Conservation (phyloP, 1,139 yeast species). For the Geotrichum klebahnii region DNA sequence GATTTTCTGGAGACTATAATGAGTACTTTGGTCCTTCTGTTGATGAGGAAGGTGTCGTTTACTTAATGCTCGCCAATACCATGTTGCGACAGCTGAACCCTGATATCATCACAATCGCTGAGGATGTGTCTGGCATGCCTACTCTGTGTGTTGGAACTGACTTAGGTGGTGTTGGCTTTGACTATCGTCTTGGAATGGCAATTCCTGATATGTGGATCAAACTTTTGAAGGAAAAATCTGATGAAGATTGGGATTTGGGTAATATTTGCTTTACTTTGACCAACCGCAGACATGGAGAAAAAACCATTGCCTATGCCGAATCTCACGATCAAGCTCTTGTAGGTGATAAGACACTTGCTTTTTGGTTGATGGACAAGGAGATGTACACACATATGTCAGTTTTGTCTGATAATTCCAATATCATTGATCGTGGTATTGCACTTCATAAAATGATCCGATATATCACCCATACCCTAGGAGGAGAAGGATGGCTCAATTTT, state of each 20-base stretch:
- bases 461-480: conserved; percentile 82
- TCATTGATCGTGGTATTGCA: conserved; percentile 82
- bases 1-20: conserved; percentile 87
- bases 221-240: conserved; percentile 71
- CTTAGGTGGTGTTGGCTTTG: conserved; percentile 88
- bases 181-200: conserved; percentile 93
- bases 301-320: conserved; percentile 89
- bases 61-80: conserved; percentile 82
- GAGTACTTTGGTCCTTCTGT: conserved; percentile 82
- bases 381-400: conserved; percentile 95
- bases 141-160: conserved; percentile 73
- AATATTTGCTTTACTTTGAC: conserved; percentile 75
- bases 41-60: conserved; percentile 81
- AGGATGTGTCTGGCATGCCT: conserved; percentile 97
- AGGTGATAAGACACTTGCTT: conserved; percentile 93
- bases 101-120: conserved; percentile 77
- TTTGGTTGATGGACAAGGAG: conserved; percentile 97
- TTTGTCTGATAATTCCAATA: conserved; percentile 65
- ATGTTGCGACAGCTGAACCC: conserved; percentile 56
- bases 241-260: conserved; percentile 91
- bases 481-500: conserved; percentile 91
- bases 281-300: conserved; percentile 84
- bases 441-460: conserved; percentile 87
- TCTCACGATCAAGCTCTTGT: conserved; percentile 97
- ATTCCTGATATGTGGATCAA: conserved; percentile 99